Base-by-base conservation (phyloP, 192 early-diverging fungal species). In the Mortierella alpina region DNA sequence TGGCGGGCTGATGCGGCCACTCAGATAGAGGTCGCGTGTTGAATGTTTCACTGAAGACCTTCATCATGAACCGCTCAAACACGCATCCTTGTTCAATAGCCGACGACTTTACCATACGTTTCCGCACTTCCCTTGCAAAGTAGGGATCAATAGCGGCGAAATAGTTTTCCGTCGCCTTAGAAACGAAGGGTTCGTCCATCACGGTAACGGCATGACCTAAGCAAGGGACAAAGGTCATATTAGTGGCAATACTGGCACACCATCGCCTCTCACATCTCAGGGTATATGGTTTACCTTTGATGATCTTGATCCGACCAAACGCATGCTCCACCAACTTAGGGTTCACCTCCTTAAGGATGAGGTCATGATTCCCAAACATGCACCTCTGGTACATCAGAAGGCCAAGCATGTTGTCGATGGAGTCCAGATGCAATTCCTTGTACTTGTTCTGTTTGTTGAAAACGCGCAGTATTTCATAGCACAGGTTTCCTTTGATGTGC, bases 301-400 rank as follows among this genome's bases (percentile, higher is more conserved):
- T 44, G 56, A 59, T 69, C 68, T 69, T 69, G 68, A 69, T 69
- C 68, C 55, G 68, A 60, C 68, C 68, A 60, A 69, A 70, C 48
- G 70, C 70, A 23, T 60, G 70, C 51, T 72, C 61, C 42, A 63
- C 61, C 61, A 72, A 56, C 41, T 48, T 23, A 64, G 70, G 61
- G 49, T 72, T 54, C 39, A 56, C 53, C n/a, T 72, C 58, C 20
- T 72, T 63, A 61, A 72, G 70, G 52, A 72, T 53, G 57, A 63
- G 60, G 60, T 72, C 61, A 0, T 72, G 50, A 58, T 64, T 60
- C 22, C 63, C 63, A 73, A 64, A 66, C 71, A 73, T 73, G 60
- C 71, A 66, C 22, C 63, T 56, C 56, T 66, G 71, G 52, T 73
- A 73, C 48, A 66, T 53, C 40, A 66, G 62, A 47, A 73, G 63